phyloP scores from a whole-genome alignment of 2,329 filamentous ascomycete genomes.

The Epichloe hybrida region DNA sequence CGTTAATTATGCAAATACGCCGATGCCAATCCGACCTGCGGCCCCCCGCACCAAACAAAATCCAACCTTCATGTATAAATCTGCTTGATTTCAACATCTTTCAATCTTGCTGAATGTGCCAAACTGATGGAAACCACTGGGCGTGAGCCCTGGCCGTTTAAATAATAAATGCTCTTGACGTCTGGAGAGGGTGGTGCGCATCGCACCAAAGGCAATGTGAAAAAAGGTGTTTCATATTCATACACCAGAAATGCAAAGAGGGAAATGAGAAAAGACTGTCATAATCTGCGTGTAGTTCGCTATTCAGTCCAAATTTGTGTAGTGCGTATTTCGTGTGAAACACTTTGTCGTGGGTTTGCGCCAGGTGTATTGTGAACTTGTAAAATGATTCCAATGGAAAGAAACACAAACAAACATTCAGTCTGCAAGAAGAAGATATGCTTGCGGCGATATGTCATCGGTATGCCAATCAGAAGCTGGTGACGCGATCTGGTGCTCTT shows the following conservation, averaged over 20 bases:
- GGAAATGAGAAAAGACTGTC: neutral
- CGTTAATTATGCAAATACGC: neutral
- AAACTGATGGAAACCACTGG: neutral
- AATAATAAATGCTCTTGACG: neutral
- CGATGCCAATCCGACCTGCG: neutral
- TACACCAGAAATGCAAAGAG: neutral
- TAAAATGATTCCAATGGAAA: neutral
- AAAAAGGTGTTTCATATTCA: neutral
- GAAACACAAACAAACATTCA: neutral
- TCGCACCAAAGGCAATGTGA: neutral
- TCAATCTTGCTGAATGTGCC: neutral
- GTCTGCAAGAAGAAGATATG: neutral
- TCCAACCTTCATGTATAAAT: neutral
- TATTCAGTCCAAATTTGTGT: neutral
- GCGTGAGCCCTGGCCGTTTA: neutral
- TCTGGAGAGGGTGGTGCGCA: too few species aligned
- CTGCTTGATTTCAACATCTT: neutral
- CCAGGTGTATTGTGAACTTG: neutral
- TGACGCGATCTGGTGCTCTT: conserved; percentile 54
- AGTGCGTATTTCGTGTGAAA: neutral
- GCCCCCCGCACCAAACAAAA: neutral
- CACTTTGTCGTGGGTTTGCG: neutral
- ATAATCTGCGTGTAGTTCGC: neutral
- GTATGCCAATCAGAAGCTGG: conserved; percentile 27
- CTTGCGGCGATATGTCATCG: neutral